Evolutionary conservation across 176 grass and related monocot species (phyloP), one percentile per base, ranked within the genome.

Genomic region (Oryza rufipogon): DNA sequence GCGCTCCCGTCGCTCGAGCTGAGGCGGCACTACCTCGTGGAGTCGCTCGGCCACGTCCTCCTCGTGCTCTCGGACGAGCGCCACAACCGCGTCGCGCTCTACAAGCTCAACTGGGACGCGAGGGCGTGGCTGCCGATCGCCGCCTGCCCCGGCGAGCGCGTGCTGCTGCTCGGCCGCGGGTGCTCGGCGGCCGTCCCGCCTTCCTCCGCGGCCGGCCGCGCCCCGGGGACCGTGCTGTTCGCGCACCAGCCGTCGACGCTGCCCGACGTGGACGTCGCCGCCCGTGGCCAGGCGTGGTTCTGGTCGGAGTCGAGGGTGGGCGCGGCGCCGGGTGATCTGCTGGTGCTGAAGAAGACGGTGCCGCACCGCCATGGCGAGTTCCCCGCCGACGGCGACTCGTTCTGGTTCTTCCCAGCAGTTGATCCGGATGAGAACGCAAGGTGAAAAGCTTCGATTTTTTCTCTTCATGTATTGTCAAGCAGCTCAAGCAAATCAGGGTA

Each of bases 361-460:
- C 25, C 80, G 3, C 88, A 90, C 20, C 48, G 68, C 36, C 54
- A 70, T 32, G 66, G 88, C 34, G 15, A 17, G 47, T 82, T 86
- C 79, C n/a, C 46, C 5, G 30, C 58, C 5, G 14, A 14, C 7
- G 88, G 83, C 14, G 83, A 86, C 68, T 86, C 88, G 11, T 86
- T 90, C 83, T 90, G 88, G 88, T 90, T 90, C 83, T 86, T 90
- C 88, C 88, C 88, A 2, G 79, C 32, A 56, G 73, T 78, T 58
- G 88, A 90, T 86, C 56, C 41, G 25, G 75, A 76, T 38, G 79
- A 82, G 67, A 63, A 28, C 1, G 49, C 76, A 3, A 73, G 3
- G 7, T 61, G 20, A 61, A 61, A 2, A 22, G 19, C 7, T n/a
- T 61, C 56, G 8, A 19, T 1, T 7, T 7, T 56, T 56, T 61